A percentile compares a stretch with the other conserved stretches of the same genome.
phyloP scores from a whole-genome alignment of 2,329 filamentous ascomycete genomes.

The Fusarium virguliforme region DNA sequence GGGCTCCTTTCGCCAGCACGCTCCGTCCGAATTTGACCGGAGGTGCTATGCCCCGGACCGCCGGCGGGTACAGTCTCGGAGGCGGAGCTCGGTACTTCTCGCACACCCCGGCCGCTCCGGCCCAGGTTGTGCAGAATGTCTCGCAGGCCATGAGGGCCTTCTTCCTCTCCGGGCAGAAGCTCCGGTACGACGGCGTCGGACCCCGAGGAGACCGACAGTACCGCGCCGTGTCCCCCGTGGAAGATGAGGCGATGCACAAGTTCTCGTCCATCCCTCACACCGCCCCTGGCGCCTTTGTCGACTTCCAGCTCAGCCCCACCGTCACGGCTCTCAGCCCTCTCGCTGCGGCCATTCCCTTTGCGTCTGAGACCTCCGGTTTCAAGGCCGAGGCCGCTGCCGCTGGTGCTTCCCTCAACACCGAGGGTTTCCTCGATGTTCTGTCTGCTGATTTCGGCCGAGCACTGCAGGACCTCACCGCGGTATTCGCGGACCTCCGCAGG shows the following conservation, averaged over 20 bases:
- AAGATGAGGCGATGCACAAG: constrained; percentile 80
- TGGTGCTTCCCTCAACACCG: constrained; percentile 79
- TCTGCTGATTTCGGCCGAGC: constrained; percentile 91
- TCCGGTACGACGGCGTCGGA: constrained; percentile 86
- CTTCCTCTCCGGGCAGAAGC: constrained; percentile 90
- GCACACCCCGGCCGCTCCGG: constrained; percentile 86
- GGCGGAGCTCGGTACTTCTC: constrained; percentile 91
- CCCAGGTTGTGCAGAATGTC: constrained; percentile 96
- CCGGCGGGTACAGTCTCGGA: constrained; percentile 86
- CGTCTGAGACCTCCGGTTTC: constrained; percentile 62
- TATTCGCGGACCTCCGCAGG: constrained; percentile 85
- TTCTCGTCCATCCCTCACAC: constrained; percentile 72
- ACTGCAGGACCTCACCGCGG: constrained; percentile 84
- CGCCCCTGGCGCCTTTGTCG: constrained; percentile 84
- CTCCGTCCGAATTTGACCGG: constrained; percentile 94
- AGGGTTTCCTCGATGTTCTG: constrained; percentile 87
- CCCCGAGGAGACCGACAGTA: constrained; percentile 83
- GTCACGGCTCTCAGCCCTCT: constrained; percentile 89
- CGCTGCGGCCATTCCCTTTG: constrained; percentile 67
- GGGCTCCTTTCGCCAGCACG: constrained; percentile 89
- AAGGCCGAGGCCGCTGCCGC: constrained; percentile 60
- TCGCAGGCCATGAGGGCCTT: constrained; percentile 93
- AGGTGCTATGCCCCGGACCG: constrained; percentile 85
- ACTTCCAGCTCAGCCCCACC: constrained; percentile 90
- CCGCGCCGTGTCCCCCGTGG: constrained; percentile 80